Evolutionary conservation across 306 rosid genomes (phyloP), one percentile per base, ranked within the genome.

Genomic region (Hippophae rhamnoides): DNA sequence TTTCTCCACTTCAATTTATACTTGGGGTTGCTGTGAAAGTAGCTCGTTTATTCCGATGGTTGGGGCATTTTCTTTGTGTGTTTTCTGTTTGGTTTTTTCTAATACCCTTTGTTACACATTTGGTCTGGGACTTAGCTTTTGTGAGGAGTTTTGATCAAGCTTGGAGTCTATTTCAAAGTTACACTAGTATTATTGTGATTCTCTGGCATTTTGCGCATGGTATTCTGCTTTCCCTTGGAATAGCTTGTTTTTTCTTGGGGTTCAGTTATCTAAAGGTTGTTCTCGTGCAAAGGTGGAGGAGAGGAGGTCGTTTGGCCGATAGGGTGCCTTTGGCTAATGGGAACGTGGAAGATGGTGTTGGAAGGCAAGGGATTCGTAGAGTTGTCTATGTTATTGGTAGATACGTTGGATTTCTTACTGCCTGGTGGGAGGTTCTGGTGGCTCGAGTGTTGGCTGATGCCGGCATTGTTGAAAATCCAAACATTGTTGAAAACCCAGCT

Each of bases 121-220:
- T 57, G 67, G 5, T 63, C 6, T 63, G 67, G 67, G 67, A 63
- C 41, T 63, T 63, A 18, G 42, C 58, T 63, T 63, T 63, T 50
- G 40, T 52, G 46, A 52, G 26, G 51, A 46, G 67, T 18, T 52
- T 63, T 52, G 23, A 51, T 43, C 51, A 63, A 52, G 58, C 48
- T 6, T 50, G 25, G 23, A 63, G 50, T 52, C 41, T 63, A 44
- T 63, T 63, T 52, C 54, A 23, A 13, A 63, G 58, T 63, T 58
- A 43, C 53, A 57, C 53, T 52, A 52, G 31, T 18, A 41, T 23
- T 40, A 10, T 51, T 11, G 5, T 40, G 7, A 52, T 63, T 13
- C 9, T 63, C 11, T 14, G 40, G 5, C 51, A 63, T 52, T 63
- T 58, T 23, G n/a, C 53, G 23, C 57, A 63, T 52, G 67, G 67